Conservation (phyloP, 2,329 filamentous ascomycete genomes). For the Penicillium psychrosexuale region DNA sequence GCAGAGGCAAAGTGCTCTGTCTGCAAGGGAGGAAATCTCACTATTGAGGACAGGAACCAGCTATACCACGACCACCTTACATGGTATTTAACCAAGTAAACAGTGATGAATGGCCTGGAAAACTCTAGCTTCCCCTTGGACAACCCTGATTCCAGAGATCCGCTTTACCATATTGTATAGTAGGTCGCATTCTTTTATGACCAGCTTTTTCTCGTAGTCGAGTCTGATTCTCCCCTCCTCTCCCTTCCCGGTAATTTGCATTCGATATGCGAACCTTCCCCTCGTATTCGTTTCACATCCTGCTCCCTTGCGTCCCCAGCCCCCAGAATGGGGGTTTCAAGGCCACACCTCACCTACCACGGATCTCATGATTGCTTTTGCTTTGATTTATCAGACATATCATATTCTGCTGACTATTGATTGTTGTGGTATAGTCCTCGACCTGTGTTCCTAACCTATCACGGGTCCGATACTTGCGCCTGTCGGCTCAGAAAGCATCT, state of each 20-base stretch:
- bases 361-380: not conserved
- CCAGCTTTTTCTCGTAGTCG: not conserved
- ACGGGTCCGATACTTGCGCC: conserved; percentile 40
- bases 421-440: conserved; percentile 30
- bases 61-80: not conserved
- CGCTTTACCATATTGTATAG: conserved; percentile 33
- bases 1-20: not conserved
- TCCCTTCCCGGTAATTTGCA: not conserved
- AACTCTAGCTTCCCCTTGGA: conserved; percentile 3
- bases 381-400: not conserved
- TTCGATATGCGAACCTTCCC: not conserved
- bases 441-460: conserved; percentile 41
- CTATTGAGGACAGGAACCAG: not conserved
- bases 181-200: conserved; percentile 22
- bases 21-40: conserved; percentile 1
- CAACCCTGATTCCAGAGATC: conserved; percentile 17
- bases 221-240: not conserved
- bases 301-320: conserved; percentile 6
- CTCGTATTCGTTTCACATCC: not conserved
- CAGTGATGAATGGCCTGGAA: not conserved
- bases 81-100: not conserved
- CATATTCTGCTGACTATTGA: not conserved
- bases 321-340: conserved; percentile 7
- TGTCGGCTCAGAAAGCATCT: conserved; percentile 34
- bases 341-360: not conserved